Conservation (phyloP, 176 grass and related monocot genomes). For the Metroxylon sagu region DNA sequence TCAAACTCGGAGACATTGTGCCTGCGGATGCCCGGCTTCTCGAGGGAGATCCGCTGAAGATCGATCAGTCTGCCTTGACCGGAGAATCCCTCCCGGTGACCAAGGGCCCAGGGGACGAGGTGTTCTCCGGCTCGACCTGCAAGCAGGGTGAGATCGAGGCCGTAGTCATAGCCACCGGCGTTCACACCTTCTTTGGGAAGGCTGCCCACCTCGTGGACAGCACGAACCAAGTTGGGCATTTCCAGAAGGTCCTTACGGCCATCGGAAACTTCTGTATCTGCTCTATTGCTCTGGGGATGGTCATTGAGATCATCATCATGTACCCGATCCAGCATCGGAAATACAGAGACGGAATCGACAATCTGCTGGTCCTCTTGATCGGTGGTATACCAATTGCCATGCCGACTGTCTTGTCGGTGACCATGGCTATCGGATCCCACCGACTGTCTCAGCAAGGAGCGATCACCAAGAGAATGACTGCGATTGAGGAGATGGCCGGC, state of each 20-base stretch:
- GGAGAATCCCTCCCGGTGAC: slow-evolving; percentile 18
- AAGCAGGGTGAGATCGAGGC: slow-evolving; percentile 26
- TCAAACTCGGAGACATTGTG: too few relatives aligned
- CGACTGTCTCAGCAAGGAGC: slow-evolving; percentile 1
- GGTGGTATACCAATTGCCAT: slow-evolving; percentile 5
- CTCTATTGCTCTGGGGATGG: slow-evolving; percentile 12
- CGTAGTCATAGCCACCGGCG: slow-evolving; percentile 22
- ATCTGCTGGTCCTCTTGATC: slow-evolving; percentile 8
- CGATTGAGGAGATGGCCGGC: slow-evolving; percentile 1
- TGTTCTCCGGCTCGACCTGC: slow-evolving; percentile 25
- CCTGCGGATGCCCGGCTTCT: slow-evolving; percentile 6
- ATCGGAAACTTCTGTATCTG: slow-evolving; percentile 24
- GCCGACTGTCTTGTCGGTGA: slow-evolving; percentile 2
- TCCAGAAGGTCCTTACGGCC: slow-evolving; percentile 18
- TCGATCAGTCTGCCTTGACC: slow-evolving; percentile 20
- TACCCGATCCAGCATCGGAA: slow-evolving; percentile 15
- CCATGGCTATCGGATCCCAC: slow-evolving; percentile 6
- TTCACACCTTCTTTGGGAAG: slow-evolving; percentile 28
- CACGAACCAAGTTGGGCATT: slow-evolving; percentile 25
- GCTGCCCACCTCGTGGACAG: slow-evolving; percentile 25
- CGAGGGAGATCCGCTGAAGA: slow-evolving; percentile 18
- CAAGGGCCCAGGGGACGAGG: slow-evolving; percentile 19
- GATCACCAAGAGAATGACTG: slow-evolving; percentile 10
- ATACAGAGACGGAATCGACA: neutral
- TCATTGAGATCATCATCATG: slow-evolving; percentile 26